A percentile compares a stretch with the other conserved stretches of the same genome.
Conservation (phyloP, 495 filamentous ascomycete genomes). For the Aspergillus incahuasiensis region DNA sequence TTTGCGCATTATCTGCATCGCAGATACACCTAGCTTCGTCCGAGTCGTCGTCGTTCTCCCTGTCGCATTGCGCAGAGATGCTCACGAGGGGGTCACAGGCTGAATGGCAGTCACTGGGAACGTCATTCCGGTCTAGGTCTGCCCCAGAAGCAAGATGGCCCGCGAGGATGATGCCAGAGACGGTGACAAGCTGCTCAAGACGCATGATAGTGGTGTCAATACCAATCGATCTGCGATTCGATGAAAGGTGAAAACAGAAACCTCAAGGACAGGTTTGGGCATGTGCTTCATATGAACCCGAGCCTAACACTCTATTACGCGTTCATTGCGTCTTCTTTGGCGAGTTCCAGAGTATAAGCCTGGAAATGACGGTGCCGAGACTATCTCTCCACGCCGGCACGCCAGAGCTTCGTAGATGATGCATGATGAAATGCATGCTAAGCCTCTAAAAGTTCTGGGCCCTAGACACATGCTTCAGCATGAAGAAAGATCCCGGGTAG, state of each 20-base stretch:
- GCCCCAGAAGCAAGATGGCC: constrained; percentile 24
- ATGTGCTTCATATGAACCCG: not conserved
- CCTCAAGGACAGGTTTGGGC: no score
- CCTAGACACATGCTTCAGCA: not conserved
- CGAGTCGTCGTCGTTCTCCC: constrained; percentile 25
- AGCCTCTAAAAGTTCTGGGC: not conserved
- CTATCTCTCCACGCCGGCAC: not conserved
- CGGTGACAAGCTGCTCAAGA: constrained; percentile 22
- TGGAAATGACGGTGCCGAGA: constrained; percentile 4
- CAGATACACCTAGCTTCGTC: constrained; percentile 34
- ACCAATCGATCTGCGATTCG: no score
- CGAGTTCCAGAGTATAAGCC: not conserved
- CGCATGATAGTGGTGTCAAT: constrained; percentile 21
- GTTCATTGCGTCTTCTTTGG: not conserved
- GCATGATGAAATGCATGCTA: not conserved
- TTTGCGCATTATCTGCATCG: constrained; percentile 23
- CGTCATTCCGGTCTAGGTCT: constrained; percentile 30
- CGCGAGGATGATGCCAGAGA: constrained; percentile 26
- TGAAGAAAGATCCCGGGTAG: not conserved
- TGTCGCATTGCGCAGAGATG: constrained; percentile 26
- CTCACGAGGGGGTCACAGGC: constrained; percentile 27
- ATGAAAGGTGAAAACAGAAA: no score
- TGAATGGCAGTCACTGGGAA: constrained; percentile 29
- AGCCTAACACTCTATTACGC: not conserved
- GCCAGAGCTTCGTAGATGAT: not conserved